Percentiles rank a stretch among this genome's conserved stretches.
Evolutionary conservation across 2,329 filamentous ascomycete genomes (phyloP).

Genomic region (Colletotrichum aenigma): DNA sequence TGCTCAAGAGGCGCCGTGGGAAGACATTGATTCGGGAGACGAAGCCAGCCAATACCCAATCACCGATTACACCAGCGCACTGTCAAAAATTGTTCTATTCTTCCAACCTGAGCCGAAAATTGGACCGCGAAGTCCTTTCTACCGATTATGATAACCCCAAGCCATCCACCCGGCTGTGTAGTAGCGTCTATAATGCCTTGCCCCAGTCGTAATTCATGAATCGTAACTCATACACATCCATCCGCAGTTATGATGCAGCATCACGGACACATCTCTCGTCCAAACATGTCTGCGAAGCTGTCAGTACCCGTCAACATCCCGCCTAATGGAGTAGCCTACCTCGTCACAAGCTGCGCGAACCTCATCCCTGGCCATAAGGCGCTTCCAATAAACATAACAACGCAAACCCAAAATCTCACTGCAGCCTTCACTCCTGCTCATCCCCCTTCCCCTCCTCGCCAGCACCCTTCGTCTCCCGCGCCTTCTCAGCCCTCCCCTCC

Average conservation of each 20-base stretch:
- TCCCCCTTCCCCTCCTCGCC: slow-evolving; percentile 16
- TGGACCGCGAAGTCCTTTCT: background rate
- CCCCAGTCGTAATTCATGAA: background rate
- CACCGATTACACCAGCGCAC: background rate
- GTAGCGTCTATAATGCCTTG: background rate
- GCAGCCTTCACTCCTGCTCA: slow-evolving; percentile 21
- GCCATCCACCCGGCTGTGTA: accelerated
- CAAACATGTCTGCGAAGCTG: background rate
- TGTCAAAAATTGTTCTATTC: background rate
- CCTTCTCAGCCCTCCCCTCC: slow-evolving; percentile 28
- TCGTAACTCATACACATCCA: background rate
- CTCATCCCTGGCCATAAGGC: accelerated
- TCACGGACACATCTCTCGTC: too few relatives aligned
- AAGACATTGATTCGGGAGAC: background rate
- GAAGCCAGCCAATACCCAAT: background rate
- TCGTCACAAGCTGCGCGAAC: accelerated
- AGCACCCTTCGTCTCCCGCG: background rate
- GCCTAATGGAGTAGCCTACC: background rate
- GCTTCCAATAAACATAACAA: background rate
- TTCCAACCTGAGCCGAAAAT: background rate
- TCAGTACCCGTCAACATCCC: accelerated
- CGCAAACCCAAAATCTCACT: background rate
- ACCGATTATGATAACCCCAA: background rate
- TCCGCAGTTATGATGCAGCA: too few relatives aligned
- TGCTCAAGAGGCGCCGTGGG: background rate